phyloP scores from a whole-genome alignment of 805 yeast genomes.

The Hanseniaspora meyeri region DNA sequence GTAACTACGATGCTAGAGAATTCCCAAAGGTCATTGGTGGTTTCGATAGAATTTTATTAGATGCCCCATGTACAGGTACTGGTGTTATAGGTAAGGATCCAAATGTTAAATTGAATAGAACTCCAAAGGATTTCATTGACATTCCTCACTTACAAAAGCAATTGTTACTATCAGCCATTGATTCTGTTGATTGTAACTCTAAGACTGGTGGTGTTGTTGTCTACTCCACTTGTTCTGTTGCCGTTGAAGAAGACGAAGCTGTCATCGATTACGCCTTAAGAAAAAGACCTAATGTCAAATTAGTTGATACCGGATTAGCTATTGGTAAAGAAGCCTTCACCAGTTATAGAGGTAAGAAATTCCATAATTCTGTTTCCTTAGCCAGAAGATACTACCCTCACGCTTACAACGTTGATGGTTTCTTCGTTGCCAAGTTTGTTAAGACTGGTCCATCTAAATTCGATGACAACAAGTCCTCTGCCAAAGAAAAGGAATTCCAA shows the following conservation, averaged over 20 bases:
- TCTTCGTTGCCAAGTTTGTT: conserved; percentile 91
- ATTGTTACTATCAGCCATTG: conserved; percentile 84
- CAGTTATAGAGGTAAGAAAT: conserved; percentile 82
- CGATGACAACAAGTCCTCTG: conserved; percentile 76
- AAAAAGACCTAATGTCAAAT: conserved; percentile 89
- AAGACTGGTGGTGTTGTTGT: conserved; percentile 88
- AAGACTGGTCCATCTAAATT: conserved; percentile 79
- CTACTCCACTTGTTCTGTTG: conserved; percentile 95
- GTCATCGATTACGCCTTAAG: conserved; percentile 96
- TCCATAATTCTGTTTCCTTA: conserved; percentile 59
- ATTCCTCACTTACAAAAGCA: conserved; percentile 96
- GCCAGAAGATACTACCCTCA: conserved; percentile 97
- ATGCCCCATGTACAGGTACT: conserved; percentile 99
- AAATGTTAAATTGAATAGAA: conserved; percentile 81
- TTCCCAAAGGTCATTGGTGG: conserved; percentile 98
- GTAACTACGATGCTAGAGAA: conserved; percentile 96
- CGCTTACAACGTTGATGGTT: conserved; percentile 96
- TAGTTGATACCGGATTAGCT: conserved; percentile 81
- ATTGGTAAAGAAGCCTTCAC: conserved; percentile 96
- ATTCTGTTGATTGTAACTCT: conserved; percentile 88
- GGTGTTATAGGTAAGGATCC: conserved; percentile 98
- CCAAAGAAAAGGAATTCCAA: conserved; percentile 66
- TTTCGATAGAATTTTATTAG: conserved; percentile 83
- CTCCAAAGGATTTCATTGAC: conserved; percentile 91
- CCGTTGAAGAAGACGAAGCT: conserved; percentile 96